phyloP scores from a whole-genome alignment of 345 rosid genomes.

The Angophora floribunda region DNA sequence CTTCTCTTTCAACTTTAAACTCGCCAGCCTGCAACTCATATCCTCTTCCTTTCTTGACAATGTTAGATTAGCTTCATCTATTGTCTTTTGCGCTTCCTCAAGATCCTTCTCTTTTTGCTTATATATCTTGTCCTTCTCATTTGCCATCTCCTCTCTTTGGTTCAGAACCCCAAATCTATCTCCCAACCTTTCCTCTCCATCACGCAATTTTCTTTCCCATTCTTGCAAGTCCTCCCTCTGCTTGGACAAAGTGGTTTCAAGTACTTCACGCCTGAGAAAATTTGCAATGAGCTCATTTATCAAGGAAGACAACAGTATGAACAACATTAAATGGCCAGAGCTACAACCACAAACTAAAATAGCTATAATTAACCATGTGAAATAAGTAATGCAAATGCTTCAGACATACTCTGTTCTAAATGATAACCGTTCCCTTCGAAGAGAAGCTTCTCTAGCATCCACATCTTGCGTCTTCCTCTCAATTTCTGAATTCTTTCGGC shows the following conservation, averaged over 20 bases:
- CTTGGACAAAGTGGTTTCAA: conserved; percentile 53
- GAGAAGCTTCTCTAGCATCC: conserved; percentile 56
- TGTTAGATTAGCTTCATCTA: conserved; percentile 47
- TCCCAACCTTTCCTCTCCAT: conserved; percentile 80
- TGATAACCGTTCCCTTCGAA: conserved; percentile 68
- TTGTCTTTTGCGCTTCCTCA: conserved; percentile 68
- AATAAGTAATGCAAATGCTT: background rate
- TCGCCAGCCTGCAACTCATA: conserved; percentile 46
- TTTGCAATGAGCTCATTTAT: background rate
- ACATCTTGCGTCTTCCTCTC: conserved; percentile 72
- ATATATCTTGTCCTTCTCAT: conserved; percentile 54
- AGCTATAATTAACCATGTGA: background rate
- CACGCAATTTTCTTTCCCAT: conserved; percentile 86
- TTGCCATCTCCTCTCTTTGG: conserved; percentile 93
- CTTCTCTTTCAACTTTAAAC: conserved; percentile 53
- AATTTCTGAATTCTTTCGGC: conserved; percentile 71
- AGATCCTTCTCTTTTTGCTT: conserved; percentile 75
- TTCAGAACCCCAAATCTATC: conserved; percentile 52
- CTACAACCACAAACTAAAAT: background rate
- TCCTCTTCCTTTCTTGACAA: conserved; percentile 69
- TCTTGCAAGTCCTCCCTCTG: conserved; percentile 93
- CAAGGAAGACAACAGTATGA: background rate
- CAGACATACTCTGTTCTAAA: conserved; percentile 66
- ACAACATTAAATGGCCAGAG: background rate
- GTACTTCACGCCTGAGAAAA: conserved; percentile 60